Evolutionary conservation across 78 protist species (phyloP).

Genomic region (Isochrysis galbana): DNA sequence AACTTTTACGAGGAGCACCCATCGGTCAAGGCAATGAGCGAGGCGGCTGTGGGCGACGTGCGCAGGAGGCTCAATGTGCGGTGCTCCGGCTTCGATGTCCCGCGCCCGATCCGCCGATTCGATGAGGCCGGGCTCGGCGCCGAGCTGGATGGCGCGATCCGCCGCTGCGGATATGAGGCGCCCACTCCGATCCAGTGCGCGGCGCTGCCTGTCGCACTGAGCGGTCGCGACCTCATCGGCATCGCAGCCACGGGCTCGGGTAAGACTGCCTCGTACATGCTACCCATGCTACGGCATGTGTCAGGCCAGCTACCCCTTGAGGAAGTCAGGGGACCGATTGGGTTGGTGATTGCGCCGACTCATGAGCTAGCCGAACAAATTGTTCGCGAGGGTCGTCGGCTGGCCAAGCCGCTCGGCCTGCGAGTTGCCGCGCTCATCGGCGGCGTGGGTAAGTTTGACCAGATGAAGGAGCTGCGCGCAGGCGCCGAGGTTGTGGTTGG

Average conservation of each 20-base stretch:
- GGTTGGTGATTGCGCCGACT: slow-evolving; percentile 75
- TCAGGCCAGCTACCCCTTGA: slow-evolving; percentile 49
- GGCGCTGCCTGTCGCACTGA: slow-evolving; percentile 87
- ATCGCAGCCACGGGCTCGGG: slow-evolving; percentile 88
- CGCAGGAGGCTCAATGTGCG: neutral
- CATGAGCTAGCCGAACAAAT: slow-evolving; percentile 81
- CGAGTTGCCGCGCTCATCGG: slow-evolving; percentile 63
- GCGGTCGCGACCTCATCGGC: slow-evolving; percentile 91
- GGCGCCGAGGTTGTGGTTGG: slow-evolving; percentile 49
- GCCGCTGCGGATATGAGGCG: slow-evolving; percentile 46
- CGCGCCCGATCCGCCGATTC: neutral
- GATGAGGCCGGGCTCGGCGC: neutral
- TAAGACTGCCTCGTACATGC: slow-evolving; percentile 66
- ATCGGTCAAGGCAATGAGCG: neutral
- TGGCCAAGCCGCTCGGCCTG: neutral
- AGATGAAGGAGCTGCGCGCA: slow-evolving; percentile 45
- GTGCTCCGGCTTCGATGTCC: neutral
- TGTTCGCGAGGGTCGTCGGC: slow-evolving; percentile 42
- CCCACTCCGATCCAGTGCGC: slow-evolving; percentile 93
- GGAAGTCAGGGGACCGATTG: slow-evolving; percentile 78
- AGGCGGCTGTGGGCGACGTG: neutral
- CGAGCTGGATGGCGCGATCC: neutral
- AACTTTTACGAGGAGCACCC: neutral
- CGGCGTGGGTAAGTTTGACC: slow-evolving; percentile 72
- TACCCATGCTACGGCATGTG: slow-evolving; percentile 67